Conservation (phyloP, 2,329 filamentous ascomycete species). For the Elsinoe australis region DNA sequence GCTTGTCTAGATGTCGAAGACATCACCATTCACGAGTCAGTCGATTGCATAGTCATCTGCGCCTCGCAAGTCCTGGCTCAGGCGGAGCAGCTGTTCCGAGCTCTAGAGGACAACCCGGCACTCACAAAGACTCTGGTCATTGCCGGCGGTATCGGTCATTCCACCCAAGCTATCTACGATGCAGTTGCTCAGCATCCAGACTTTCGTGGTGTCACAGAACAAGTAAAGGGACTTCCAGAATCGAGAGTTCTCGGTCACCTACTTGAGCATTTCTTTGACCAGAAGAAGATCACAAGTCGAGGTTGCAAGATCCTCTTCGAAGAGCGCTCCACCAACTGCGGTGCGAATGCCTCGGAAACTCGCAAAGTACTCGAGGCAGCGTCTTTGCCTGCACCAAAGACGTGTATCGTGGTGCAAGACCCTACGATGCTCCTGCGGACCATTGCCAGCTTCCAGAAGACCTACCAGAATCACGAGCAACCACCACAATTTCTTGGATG, state of each 20-base stretch:
- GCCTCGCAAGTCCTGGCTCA: constrained; percentile 34
- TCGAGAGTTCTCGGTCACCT: constrained; percentile 35
- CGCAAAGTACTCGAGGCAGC: constrained; percentile 31
- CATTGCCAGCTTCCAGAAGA: constrained; percentile 36
- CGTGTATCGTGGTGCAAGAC: constrained; percentile 38
- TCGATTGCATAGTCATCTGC: constrained; percentile 37
- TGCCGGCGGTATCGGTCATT: constrained; percentile 42
- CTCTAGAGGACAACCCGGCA: constrained; percentile 27
- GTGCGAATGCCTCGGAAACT: constrained; percentile 37
- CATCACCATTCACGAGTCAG: constrained; percentile 22
- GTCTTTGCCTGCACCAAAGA: constrained; percentile 23
- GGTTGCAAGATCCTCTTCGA: constrained; percentile 35
- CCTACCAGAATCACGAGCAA: constrained; percentile 26
- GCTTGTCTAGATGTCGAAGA: constrained; percentile 26
- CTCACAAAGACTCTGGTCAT: constrained; percentile 35
- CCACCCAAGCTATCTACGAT: constrained; percentile 37
- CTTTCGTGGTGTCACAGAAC: constrained; percentile 25
- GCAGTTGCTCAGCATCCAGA: constrained; percentile 32
- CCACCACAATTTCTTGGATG: constrained; percentile 27
- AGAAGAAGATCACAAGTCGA: constrained; percentile 22
- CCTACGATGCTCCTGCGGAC: constrained; percentile 42
- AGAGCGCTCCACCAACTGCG: constrained; percentile 41
- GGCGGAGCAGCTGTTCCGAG: constrained; percentile 32
- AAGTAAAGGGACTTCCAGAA: constrained; percentile 34
- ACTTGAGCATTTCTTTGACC: constrained; percentile 28